Percentiles rank a stretch among this genome's conserved stretches.
Evolutionary conservation across 73 alveolate species (phyloP).

Genomic region (Blepharisma stoltei): DNA sequence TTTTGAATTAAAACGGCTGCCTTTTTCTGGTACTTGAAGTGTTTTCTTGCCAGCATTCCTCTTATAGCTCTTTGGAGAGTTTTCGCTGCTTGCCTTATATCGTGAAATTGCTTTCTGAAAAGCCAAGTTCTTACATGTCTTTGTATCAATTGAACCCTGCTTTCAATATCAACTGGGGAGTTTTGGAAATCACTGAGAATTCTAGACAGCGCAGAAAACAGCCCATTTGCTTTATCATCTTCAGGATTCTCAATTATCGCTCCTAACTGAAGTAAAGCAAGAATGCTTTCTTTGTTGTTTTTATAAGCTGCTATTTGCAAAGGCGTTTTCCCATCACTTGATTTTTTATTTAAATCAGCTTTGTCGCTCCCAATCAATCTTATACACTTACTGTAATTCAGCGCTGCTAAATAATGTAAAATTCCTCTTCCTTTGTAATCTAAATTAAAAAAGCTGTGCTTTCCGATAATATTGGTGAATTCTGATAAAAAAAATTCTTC

Average conservation of each 20-base stretch:
- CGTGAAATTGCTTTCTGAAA: not conserved
- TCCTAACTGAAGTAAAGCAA: not conserved
- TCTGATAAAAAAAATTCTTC: conserved; percentile 2
- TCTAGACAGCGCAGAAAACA: too few species aligned
- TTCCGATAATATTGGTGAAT: not conserved
- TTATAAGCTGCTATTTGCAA: not conserved
- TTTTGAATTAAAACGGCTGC: conserved; percentile 23
- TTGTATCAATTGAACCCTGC: not conserved
- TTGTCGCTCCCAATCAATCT: not conserved
- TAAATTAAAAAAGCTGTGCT: not conserved
- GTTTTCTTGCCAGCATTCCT: conserved; percentile 24
- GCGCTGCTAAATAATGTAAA: not conserved
- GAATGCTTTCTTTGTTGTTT: not conserved
- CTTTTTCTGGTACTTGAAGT: conserved; percentile 23
- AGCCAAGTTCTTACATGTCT: conserved; percentile 23
- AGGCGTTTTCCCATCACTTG: not conserved
- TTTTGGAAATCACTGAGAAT: too few species aligned
- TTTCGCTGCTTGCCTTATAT: conserved; percentile 2
- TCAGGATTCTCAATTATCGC: too few species aligned
- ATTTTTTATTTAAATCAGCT: not conserved
- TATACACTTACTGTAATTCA: not conserved
- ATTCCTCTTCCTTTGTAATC: not conserved
- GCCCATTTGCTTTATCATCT: too few species aligned
- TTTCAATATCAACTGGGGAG: too few species aligned
- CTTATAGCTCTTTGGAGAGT: not conserved